phyloP scores from a whole-genome alignment of 2,329 filamentous ascomycete species.

The Westerdykella aurantiaca region DNA sequence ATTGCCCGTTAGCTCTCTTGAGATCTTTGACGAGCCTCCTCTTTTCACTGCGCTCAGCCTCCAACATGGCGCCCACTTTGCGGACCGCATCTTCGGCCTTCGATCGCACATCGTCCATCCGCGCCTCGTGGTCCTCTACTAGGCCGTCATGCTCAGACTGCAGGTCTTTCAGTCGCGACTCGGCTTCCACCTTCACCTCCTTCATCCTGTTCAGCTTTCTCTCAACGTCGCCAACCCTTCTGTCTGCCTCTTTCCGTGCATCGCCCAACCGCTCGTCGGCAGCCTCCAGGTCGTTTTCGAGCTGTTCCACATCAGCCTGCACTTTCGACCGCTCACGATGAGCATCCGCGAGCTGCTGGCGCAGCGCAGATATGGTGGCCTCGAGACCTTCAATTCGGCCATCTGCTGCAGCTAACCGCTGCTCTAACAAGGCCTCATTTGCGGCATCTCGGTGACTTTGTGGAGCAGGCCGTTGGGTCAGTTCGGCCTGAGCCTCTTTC shows the following conservation, averaged over 20 bases:
- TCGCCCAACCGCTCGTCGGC: slow-evolving; percentile 22
- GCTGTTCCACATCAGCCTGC: slow-evolving; percentile 20
- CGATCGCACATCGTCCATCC: slow-evolving; percentile 24
- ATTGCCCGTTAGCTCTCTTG: slow-evolving; percentile 16
- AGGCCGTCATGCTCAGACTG: slow-evolving; percentile 23
- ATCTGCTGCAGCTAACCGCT: slow-evolving; percentile 20
- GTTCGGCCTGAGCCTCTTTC: slow-evolving; percentile 15
- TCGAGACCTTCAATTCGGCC: slow-evolving; percentile 29
- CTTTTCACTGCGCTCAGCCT: slow-evolving; percentile 32
- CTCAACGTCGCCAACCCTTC: slow-evolving; percentile 24
- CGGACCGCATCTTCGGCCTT: slow-evolving; percentile 34
- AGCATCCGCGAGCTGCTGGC: slow-evolving; percentile 29
- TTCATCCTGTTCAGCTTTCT: slow-evolving; percentile 25
- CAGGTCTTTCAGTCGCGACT: slow-evolving; percentile 21
- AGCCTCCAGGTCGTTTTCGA: slow-evolving; percentile 22
- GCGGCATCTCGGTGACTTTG: slow-evolving; percentile 2
- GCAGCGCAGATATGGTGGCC: slow-evolving; percentile 19
- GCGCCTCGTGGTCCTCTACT: slow-evolving; percentile 21
- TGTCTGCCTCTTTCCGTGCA: slow-evolving; percentile 21
- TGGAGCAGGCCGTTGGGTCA: slow-evolving; percentile 4
- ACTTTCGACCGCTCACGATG: slow-evolving; percentile 22
- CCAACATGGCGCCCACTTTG: slow-evolving; percentile 27
- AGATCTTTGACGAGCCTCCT: slow-evolving; percentile 22
- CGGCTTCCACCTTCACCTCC: slow-evolving; percentile 21
- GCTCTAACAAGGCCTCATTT: slow-evolving; percentile 18